Base-by-base conservation (phyloP, 768 basidiomycete genomes). In the Asterophora lycoperdoides region DNA sequence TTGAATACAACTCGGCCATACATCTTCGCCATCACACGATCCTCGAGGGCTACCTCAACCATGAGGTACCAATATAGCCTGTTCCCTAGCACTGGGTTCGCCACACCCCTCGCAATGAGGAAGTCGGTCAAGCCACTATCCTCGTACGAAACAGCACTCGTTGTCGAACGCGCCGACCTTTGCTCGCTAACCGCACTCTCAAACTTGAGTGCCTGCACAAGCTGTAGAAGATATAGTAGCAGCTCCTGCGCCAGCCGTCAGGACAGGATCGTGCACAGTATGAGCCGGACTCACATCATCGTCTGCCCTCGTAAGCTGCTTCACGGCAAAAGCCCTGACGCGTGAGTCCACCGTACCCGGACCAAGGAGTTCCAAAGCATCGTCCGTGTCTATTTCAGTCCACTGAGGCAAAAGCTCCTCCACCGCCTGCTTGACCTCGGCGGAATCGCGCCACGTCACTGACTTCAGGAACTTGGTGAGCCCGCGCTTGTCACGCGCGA, bases 391-490 rank as follows among this genome's bases (percentile, higher is more conserved):
- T 28, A 97, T 88, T 59, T 96, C 94, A 1, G 90, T 93, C 96
- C 96, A 99, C 63, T 92, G 82, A 0, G 95, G 95, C 20, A 99
- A 66, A 4, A 99, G 67, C 54, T 95, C 92, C 63, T 98, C 96
- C 13, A 98, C 94, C 0, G 96, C 96, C 63, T 98, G 96, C 62
- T 94, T 95, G 19, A 96, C 93, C 68, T 99, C 96, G 8, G 88
- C 87, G 0, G 88, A 82, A 64, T 99, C 96, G 33, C 93, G 77
- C 96, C 96, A 98, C 15, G 94, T 93, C 32, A 99, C 96, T 26
- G 92, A 93, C 65, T 92, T 97, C 45, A 99, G 77, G 68, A 99
- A 99, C 64, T 99, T 99, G 29, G 95, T 98, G 34, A 98, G 76
- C 2, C 94, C 93, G 8, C 89, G 84, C 68, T 92, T 94, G 65